These are phyloP conservation scores for Orbilia javanica DNA, from an alignment of 2,329 filamentous ascomycete genomes.

Conservation along the genomic window DNA sequence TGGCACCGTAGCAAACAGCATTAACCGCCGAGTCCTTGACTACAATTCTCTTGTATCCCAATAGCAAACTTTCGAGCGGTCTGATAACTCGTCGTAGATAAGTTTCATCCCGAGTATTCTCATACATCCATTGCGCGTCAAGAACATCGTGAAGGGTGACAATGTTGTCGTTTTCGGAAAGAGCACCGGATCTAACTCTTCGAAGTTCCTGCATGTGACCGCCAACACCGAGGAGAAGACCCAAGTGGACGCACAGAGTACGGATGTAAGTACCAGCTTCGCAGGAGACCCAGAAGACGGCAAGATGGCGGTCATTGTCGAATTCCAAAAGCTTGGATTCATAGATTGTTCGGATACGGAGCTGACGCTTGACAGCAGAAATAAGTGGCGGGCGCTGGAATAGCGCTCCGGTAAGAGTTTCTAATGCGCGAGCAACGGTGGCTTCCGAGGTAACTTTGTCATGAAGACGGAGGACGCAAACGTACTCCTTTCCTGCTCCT, in stretches of 20 bases:
- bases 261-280: constrained; percentile 99
- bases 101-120: constrained; percentile 94
- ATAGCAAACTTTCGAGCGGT: constrained; percentile 91
- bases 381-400: constrained; percentile 98
- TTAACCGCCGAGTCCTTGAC: constrained; percentile 98
- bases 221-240: constrained; percentile 81
- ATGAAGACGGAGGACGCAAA: constrained; percentile 93
- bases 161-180: constrained; percentile 89
- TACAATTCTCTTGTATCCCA: constrained; percentile 93
- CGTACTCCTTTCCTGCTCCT: constrained; percentile 98
- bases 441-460: constrained; percentile 93
- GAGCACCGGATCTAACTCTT: constrained; percentile 91
- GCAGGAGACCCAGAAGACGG: constrained; percentile 99
- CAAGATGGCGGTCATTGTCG: constrained; percentile 96
- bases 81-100: constrained; percentile 92
- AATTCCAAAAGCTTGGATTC: constrained; percentile 95
- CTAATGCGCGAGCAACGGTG: constrained; percentile 91
- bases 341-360: constrained; percentile 97
- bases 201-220: constrained; percentile 99
- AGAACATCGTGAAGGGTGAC: constrained; percentile 95
- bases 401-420: constrained; percentile 94
- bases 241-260: constrained; percentile 95
- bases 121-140: constrained; percentile 94
- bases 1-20: constrained; percentile 97
- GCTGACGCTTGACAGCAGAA: constrained; percentile 97